Percentiles rank a stretch among this genome's conserved stretches.
Conservation (phyloP, 805 yeast species). For the Spathaspora arborariae region DNA sequence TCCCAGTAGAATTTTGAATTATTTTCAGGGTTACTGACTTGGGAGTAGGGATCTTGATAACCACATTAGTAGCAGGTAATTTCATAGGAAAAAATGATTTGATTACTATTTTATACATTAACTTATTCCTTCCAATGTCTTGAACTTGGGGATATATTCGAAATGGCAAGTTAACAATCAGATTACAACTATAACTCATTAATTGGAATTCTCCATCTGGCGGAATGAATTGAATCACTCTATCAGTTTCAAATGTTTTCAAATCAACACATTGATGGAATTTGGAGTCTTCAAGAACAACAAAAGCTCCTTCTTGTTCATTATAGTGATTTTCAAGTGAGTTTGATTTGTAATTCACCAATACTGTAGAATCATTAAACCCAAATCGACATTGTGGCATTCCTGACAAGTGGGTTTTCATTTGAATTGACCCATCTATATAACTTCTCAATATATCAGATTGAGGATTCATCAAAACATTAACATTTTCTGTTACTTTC, state of each 20-base stretch:
- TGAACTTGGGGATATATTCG: slow-evolving; percentile 53
- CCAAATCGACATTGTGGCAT: slow-evolving; percentile 83
- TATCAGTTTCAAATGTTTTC: slow-evolving; percentile 59
- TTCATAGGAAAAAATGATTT: slow-evolving; percentile 59
- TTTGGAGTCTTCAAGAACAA: slow-evolving; percentile 68
- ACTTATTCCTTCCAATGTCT: slow-evolving; percentile 37
- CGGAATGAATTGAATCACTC: slow-evolving; percentile 70
- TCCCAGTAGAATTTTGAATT: slow-evolving; percentile 54
- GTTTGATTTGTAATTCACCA: slow-evolving; percentile 10
- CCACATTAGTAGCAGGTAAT: slow-evolving; percentile 59
- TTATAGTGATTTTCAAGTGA: not conserved
- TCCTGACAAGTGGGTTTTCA: slow-evolving; percentile 74
- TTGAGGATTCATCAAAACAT: slow-evolving; percentile 60
- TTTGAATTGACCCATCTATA: slow-evolving; percentile 70
- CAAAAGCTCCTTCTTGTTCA: slow-evolving; percentile 43
- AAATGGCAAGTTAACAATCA: slow-evolving; percentile 67
- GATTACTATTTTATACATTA: slow-evolving; percentile 58
- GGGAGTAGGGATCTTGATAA: slow-evolving; percentile 67
- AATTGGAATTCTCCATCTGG: slow-evolving; percentile 87
- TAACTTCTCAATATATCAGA: slow-evolving; percentile 64
- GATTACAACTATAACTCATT: slow-evolving; percentile 56
- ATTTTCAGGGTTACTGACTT: slow-evolving; percentile 23
- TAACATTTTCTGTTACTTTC: slow-evolving; percentile 72
- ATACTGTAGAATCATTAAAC: slow-evolving; percentile 49
- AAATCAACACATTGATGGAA: slow-evolving; percentile 85